Base-by-base conservation (phyloP, 73 alveolate species). In the Paramecium tetraurelia region DNA sequence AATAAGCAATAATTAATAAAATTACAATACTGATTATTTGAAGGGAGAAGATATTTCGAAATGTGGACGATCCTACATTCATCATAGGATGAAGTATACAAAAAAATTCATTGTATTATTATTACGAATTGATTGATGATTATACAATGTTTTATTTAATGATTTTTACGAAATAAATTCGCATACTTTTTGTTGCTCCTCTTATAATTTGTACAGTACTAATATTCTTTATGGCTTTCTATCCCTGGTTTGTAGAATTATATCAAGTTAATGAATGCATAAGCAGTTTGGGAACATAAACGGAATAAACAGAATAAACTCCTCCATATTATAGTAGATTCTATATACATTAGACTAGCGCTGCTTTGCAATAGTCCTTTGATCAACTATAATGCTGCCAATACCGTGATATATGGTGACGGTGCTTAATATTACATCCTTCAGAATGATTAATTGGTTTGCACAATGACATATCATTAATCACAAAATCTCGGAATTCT, bases 111-210 rank as follows among this genome's bases (percentile, higher is more conserved):
- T 27, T 40, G 48, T 40, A 40, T 40, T 40, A 40, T 40, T 40
- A 40, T 40, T 36, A 36, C 9, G 43, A 36, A 36, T 36, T 44
- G 3, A 11, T 58, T 58, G 12, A 44, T 44, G 5, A 14, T 44
- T 16, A 48, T 48, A 48, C 20, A 16, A n/a, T 53, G 9, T 68
- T 68, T 75, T 12, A 38, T 10, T 12, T 75, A 38, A 75, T 75
- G 87, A 75, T 38, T 21, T 75, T 75, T 41, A 75, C 87, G 33
- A 38, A 75, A 38, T 75, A 75, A 75, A 75, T 75, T 75, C 69
- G 87, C 7, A 35, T 75, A 75, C 87, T 75, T 29, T 75, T 75
- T 75, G 63, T 35, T 31, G 87, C 38, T 29, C 87, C 87, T 38
- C 59, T 75, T 22, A 35, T 41, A 21, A 75, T 36, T 22, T 38